Conservation (phyloP, 257 asterid genomes). For the Solanum etuberosum region DNA sequence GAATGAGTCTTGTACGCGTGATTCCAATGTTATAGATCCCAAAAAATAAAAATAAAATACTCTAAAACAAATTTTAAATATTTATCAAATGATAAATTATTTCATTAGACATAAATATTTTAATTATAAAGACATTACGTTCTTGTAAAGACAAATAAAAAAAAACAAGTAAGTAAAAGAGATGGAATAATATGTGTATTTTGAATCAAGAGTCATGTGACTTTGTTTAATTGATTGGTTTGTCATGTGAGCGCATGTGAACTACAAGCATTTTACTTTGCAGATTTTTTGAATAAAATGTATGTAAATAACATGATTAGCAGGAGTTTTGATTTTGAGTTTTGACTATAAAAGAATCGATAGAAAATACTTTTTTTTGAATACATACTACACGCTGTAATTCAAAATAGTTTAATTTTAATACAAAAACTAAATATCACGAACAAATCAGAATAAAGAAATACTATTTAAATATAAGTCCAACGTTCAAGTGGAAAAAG, state of each 20-base stretch:
- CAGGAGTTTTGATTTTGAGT: accelerated
- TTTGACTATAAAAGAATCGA: neutral
- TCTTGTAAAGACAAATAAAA: neutral
- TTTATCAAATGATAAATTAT: neutral
- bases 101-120: neutral
- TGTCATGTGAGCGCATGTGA: neutral
- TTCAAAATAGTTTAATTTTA: no score
- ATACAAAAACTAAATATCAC: neutral
- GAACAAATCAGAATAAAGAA: no score
- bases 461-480: no score
- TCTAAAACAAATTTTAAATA: neutral
- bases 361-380: neutral
- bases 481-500: neutral
- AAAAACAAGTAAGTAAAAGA: neutral
- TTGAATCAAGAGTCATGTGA: neutral
- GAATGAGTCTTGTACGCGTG: neutral
- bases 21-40: neutral
- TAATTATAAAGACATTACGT: neutral
- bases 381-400: no score
- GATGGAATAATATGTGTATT: neutral
- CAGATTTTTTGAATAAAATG: neutral
- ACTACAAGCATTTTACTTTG: neutral
- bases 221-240: neutral
- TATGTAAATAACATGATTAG: neutral
- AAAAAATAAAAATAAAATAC: no score